Evolutionary conservation across 2,329 filamentous ascomycete species (phyloP).

Genomic region (Mycosphaerella sp.): DNA sequence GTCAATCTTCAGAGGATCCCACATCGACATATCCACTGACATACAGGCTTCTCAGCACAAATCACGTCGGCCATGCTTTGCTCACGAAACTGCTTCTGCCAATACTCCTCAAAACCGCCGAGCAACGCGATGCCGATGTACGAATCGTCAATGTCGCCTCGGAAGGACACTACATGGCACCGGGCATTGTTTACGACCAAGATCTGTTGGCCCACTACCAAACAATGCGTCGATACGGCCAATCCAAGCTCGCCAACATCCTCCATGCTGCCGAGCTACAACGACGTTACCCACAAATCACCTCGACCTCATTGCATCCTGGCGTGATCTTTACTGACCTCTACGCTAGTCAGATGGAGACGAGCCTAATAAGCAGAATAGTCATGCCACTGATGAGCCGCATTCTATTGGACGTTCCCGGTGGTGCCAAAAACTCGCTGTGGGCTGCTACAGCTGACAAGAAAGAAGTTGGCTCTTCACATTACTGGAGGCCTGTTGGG

Average conservation of each 20-base stretch:
- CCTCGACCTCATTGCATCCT: slow-evolving; percentile 58
- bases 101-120: slow-evolving; percentile 37
- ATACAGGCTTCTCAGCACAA: slow-evolving; percentile 30
- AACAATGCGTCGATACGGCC: slow-evolving; percentile 50
- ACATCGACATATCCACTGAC: background rate
- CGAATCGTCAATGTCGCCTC: slow-evolving; percentile 43
- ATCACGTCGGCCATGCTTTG: slow-evolving; percentile 47
- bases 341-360: slow-evolving; percentile 18
- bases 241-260: slow-evolving; percentile 56
- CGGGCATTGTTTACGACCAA: slow-evolving; percentile 35
- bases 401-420: slow-evolving; percentile 18
- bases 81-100: slow-evolving; percentile 45
- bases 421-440: slow-evolving; percentile 27
- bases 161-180: slow-evolving; percentile 24
- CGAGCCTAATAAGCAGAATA: slow-evolving; percentile 8
- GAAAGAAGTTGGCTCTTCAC: slow-evolving; percentile 16
- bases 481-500: slow-evolving; percentile 27
- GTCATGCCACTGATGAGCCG: slow-evolving; percentile 15
- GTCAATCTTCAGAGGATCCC: background rate
- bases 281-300: slow-evolving; percentile 52
- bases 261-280: slow-evolving; percentile 56
- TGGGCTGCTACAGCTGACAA: slow-evolving; percentile 28
- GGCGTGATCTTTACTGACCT: slow-evolving; percentile 59
- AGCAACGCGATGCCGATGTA: slow-evolving; percentile 37
- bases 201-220: slow-evolving; percentile 29